Base-by-base conservation (phyloP, 202 grass and related monocot species). In the Saccharum hybrid region DNA sequence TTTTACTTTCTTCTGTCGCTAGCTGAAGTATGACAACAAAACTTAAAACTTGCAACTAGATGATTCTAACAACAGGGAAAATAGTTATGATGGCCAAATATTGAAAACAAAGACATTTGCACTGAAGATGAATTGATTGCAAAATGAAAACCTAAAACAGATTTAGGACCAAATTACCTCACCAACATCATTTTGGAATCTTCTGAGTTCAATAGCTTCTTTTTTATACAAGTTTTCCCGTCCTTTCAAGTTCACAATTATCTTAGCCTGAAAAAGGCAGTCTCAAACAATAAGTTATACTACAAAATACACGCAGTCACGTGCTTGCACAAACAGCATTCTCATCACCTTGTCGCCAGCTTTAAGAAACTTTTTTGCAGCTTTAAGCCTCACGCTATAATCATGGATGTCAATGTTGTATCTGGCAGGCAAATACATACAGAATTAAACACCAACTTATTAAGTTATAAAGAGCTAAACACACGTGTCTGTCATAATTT, bases 391-490 rank as follows among this genome's bases (percentile, higher is more conserved):
- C 61, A 94, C 92, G 68, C 87, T 81, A 30, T 98, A 98, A 75
- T 98, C 96, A 77, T 95, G 92, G 67, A 82, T 78, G 62, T 98
- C 92, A 60, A 98, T 98, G 68, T 93, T 93, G 82, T 95, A 98
- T 86, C 96, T 98, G 87, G 23, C 15, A 92, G 41, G 10, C 16
- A 83, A 79, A 91, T 37, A 81, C 8, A 84, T 45, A 34, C 61
- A 74, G 4, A 36, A 36, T 43, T 36, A 41, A 74, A 37, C 4
- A 69, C 23, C 66, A 83, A 43, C 2, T 26, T 21, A 68, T 75
- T 40, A 68, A 80, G 26, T 26, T 26, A 26, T 26, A 26, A 26
- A 26, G 26, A 26, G n/a, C 16, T 80, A 74, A 38, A 36, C 34
- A 37, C 22, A 36, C 16, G 1, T 19, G 15, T 7, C 0, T 36